phyloP scores from a whole-genome alignment of 2,329 filamentous ascomycete genomes.

The Nothopassalora personata region DNA sequence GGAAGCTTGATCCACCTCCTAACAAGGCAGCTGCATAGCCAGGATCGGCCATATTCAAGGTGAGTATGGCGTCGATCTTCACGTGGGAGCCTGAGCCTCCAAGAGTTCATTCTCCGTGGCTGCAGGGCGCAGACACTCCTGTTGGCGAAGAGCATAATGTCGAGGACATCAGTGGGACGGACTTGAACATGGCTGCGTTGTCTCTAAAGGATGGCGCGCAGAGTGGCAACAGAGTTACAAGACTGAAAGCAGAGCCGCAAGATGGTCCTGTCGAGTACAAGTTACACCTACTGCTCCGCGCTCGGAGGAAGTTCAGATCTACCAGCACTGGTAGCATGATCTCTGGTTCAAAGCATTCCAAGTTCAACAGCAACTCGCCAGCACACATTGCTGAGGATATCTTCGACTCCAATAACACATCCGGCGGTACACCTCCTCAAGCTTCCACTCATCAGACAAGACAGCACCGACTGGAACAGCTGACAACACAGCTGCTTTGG shows the following conservation, averaged over 20 bases:
- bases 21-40: neutral
- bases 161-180: neutral
- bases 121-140: slow-evolving; percentile 36
- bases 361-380: slow-evolving; percentile 23
- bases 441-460: slow-evolving; percentile 58
- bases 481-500: slow-evolving; percentile 95
- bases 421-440: slow-evolving; percentile 5
- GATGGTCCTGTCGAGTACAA: slow-evolving; percentile 96
- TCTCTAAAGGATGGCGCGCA: slow-evolving; percentile 10
- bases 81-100: slow-evolving; percentile 87
- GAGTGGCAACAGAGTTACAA: slow-evolving; percentile 49
- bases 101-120: slow-evolving; percentile 86
- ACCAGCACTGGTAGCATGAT: slow-evolving; percentile 60
- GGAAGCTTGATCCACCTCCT: neutral
- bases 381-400: slow-evolving; percentile 23
- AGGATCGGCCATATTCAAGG: neutral
- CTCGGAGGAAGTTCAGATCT: slow-evolving; percentile 65
- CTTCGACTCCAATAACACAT: slow-evolving; percentile 19
- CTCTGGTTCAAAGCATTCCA: slow-evolving; percentile 49
- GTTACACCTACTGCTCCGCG: slow-evolving; percentile 77
- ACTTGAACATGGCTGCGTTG: slow-evolving; percentile 7
- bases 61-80: slow-evolving; percentile 83
- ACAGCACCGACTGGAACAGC: slow-evolving; percentile 78
- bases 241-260: slow-evolving; percentile 83
- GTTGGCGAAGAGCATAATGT: neutral